Evolutionary conservation across 495 filamentous ascomycete genomes (phyloP), one percentile per base, ranked within the genome.

Genomic region (Xylaria cubensis): DNA sequence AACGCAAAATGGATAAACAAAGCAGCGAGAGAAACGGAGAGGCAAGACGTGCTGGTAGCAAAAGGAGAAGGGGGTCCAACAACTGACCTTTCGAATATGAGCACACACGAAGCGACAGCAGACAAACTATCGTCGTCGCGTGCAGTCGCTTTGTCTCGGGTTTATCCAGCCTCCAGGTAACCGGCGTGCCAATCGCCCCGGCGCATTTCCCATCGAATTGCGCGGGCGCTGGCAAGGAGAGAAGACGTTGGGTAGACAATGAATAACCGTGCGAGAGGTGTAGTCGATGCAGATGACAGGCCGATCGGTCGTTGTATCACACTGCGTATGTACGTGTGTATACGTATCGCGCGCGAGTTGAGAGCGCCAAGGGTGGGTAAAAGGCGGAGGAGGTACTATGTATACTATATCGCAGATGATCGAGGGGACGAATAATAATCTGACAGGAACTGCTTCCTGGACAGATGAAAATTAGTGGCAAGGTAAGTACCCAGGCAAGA

Each of bases 171-270:
- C 77, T 76, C 76, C 74, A 76, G 72, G 75, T 75, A 73, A 74
- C 75, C 77, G 72, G 75, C 69, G 76, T 74, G 72, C 71, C 77
- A 77, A 76, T 77, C 73, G 76, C 70, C 76, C 74, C 73, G 74
- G 75, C 77, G 77, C 77, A 79, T 79, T 74, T 76, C 77, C 77
- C 74, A 76, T 78, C 76, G 71, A 76, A 78, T 73, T 75, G 73
- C 75, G 69, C 64, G 64, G 56, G 65, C 56, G 64, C 55, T 42
- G 55, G 63, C 53, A 17, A 67, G 63, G 32, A 51, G 53, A 58
- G 17, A 21, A 50, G 42, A 19, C 53, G 70, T 65, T 39, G 53
- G 70, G 64, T 32, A 12, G 71, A 67, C 55, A 64, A 69, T 63
- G 50, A 55, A 50, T 12, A 50, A 19, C 39, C 4, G 64, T 73